Percentiles rank a stretch among this genome's conserved stretches.
Evolutionary conservation across 73 alveolate species (phyloP).

Genomic region (Paramecium biaurelia): DNA sequence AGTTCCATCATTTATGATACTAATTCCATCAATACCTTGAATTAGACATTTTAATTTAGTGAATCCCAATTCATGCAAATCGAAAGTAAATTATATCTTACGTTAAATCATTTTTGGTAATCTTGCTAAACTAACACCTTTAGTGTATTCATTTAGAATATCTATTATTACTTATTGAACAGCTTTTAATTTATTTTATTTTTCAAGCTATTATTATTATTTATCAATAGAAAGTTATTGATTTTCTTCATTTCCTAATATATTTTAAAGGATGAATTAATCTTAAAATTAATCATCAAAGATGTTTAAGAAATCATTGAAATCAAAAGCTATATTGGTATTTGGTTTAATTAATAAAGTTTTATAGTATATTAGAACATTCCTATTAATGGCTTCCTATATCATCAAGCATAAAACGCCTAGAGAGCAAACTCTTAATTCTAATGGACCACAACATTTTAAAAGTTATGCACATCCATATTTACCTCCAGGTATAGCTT

Average conservation of each 20-base stretch:
- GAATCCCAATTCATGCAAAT: slow-evolving; percentile 63
- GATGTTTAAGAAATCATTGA: background rate
- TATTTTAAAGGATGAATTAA: background rate
- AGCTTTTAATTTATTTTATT: slow-evolving; percentile 30
- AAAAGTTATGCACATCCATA: slow-evolving; percentile 61
- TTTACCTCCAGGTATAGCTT: slow-evolving; percentile 68
- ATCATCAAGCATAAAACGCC: slow-evolving; percentile 46
- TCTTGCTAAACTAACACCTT: slow-evolving; percentile 65
- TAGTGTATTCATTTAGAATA: slow-evolving; percentile 53
- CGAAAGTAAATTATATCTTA: slow-evolving; percentile 51
- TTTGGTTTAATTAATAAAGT: slow-evolving; percentile 62
- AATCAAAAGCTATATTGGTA: slow-evolving; percentile 51
- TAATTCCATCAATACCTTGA: slow-evolving; percentile 47
- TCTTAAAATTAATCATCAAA: slow-evolving; percentile 15
- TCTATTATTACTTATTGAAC: slow-evolving; percentile 31
- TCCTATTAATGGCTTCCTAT: slow-evolving; percentile 63
- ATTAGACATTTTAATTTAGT: slow-evolving; percentile 55
- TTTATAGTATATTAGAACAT: slow-evolving; percentile 49
- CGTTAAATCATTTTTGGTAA: slow-evolving; percentile 58
- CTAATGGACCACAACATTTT: slow-evolving; percentile 65
- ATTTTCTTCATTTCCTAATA: slow-evolving; percentile 14
- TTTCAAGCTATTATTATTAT: slow-evolving; percentile 24
- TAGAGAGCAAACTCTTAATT: slow-evolving; percentile 46
- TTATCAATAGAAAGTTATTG: slow-evolving; percentile 8
- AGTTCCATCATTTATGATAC: slow-evolving; percentile 62